Conservation (phyloP, 306 rosid species). For the Rosa chinensis region DNA sequence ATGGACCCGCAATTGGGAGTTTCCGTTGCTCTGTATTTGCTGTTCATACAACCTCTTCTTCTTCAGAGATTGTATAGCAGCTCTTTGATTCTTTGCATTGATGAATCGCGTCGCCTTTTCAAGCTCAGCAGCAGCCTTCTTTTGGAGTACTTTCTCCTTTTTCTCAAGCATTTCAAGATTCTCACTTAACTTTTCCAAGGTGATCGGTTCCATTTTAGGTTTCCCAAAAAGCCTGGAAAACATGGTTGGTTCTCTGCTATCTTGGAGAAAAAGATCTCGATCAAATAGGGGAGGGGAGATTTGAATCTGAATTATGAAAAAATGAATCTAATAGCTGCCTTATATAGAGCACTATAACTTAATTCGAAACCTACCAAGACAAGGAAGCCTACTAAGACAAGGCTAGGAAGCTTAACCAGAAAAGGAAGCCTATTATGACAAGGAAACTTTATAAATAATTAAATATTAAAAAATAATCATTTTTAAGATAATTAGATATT, state of each 20-base stretch:
- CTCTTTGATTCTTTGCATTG: slow-evolving; percentile 76
- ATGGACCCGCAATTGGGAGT: slow-evolving; percentile 88
- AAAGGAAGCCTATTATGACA: background rate
- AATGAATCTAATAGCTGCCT: background rate
- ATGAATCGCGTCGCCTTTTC: slow-evolving; percentile 84
- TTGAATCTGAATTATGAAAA: background rate
- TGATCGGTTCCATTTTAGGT: background rate
- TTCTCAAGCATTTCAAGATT: slow-evolving; percentile 95
- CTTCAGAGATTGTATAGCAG: slow-evolving; percentile 92
- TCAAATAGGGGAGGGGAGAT: background rate
- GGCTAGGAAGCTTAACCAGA: no score
- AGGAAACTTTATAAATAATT: background rate
- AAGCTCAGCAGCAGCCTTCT: slow-evolving; percentile 72
- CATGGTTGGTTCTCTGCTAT: background rate
- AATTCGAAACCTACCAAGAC: background rate
- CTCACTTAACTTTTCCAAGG: slow-evolving; percentile 25
- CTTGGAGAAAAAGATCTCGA: background rate
- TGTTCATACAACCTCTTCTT: slow-evolving; percentile 86
- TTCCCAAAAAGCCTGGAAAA: background rate
- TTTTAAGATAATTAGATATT: no score
- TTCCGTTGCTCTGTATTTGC: slow-evolving; percentile 85
- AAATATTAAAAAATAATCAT: no score
- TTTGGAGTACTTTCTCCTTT: slow-evolving; percentile 84
- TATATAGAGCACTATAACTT: background rate
- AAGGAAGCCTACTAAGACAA: background rate